Conservation (phyloP, 176 grass and related monocot species). For the Carex littledalei region DNA sequence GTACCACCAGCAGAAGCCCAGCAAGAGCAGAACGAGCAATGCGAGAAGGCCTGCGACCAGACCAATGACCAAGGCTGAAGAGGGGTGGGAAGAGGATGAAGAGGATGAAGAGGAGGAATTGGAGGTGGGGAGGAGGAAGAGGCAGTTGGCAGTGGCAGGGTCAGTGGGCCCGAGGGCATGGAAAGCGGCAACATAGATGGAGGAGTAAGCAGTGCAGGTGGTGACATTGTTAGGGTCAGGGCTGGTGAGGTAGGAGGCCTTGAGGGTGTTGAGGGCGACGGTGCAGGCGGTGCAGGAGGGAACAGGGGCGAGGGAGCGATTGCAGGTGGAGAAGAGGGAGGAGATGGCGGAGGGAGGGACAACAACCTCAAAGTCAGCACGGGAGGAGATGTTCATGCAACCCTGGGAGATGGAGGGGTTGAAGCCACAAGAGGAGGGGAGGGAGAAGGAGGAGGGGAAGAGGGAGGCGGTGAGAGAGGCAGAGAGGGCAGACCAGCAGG, state of each 20-base stretch:
- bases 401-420: slow-evolving; percentile 36
- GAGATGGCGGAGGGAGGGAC: slow-evolving; percentile 30
- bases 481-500: slow-evolving; percentile 28
- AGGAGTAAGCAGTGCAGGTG: slow-evolving; percentile 52
- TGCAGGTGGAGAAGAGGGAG: slow-evolving; percentile 52
- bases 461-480: slow-evolving; percentile 21
- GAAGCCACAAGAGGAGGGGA: slow-evolving; percentile 50
- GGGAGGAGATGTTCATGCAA: slow-evolving; percentile 62
- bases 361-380: slow-evolving; percentile 34
- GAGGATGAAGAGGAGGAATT: slow-evolving; percentile 7
- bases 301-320: slow-evolving; percentile 33
- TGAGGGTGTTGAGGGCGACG: slow-evolving; percentile 44
- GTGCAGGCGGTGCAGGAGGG: slow-evolving; percentile 69
- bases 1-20: slow-evolving; percentile 6
- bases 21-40: slow-evolving; percentile 21
- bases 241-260: slow-evolving; percentile 45
- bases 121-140: slow-evolving; percentile 45
- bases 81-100: slow-evolving; percentile 29
- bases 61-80: slow-evolving; percentile 14
- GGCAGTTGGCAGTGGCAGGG: slow-evolving; percentile 46
- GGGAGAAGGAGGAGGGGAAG: slow-evolving; percentile 31
- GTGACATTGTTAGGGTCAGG: slow-evolving; percentile 39
- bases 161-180: slow-evolving; percentile 41
- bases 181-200: slow-evolving; percentile 60
- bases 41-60: slow-evolving; percentile 34